Percentiles rank a stretch among this genome's conserved stretches.
phyloP scores from a whole-genome alignment of 2,329 filamentous ascomycete genomes.

The Clonostachys byssicola region DNA sequence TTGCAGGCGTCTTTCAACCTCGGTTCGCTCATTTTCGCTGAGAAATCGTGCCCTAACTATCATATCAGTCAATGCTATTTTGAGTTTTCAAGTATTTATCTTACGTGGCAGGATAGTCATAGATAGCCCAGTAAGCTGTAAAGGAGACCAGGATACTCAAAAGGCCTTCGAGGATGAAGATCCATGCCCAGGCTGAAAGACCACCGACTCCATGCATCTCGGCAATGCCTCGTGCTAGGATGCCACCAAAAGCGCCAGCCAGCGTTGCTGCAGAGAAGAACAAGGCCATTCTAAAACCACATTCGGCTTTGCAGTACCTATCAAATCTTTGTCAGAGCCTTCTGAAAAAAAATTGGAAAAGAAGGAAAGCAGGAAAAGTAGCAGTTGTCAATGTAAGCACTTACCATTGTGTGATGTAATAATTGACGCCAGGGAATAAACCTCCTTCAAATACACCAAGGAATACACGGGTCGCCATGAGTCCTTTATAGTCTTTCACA shows the following conservation, averaged over 20 bases:
- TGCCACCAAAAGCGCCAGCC: constrained; percentile 72
- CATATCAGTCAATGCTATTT: constrained; percentile 66
- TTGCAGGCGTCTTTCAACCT: constrained; percentile 16
- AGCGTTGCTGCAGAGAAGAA: constrained; percentile 82
- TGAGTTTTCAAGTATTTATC: constrained; percentile 48
- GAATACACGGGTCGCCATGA: constrained; percentile 81
- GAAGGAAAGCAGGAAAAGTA: constrained; percentile 21
- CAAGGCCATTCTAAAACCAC: constrained; percentile 54
- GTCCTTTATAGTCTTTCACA: constrained; percentile 70
- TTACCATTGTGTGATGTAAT: constrained; percentile 56
- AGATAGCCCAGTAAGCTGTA: constrained; percentile 64
- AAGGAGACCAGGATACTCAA: constrained; percentile 64
- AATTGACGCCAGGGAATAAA: constrained; percentile 53
- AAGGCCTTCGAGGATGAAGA: constrained; percentile 67
- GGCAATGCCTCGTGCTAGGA: constrained; percentile 65
- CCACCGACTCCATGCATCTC: constrained; percentile 65
- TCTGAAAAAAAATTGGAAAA: no score
- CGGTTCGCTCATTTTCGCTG: constrained; percentile 4
- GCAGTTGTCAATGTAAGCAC: constrained; percentile 48
- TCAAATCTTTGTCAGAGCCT: no score
- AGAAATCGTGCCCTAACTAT: constrained; percentile 57
- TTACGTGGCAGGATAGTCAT: constrained; percentile 63
- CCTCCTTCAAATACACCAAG: constrained; percentile 72
- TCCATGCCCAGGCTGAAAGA: constrained; percentile 58
- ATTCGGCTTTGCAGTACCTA: no score